Base-by-base conservation (phyloP, 2,329 filamentous ascomycete species). In the Scedosporium dehoogii region DNA sequence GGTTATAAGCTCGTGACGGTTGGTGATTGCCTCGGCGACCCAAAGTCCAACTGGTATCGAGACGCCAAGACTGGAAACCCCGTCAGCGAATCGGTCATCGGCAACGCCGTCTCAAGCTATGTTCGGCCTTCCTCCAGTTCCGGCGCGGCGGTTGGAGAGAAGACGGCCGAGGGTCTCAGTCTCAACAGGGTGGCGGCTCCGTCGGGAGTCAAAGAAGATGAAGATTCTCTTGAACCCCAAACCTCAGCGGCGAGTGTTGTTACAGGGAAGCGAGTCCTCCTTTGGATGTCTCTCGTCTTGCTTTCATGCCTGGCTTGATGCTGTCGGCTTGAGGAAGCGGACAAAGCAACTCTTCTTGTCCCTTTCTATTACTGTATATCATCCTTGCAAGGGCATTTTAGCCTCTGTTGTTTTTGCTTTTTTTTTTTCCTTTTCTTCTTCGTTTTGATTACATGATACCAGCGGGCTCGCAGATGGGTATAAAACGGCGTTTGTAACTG, bases 11-110 rank as follows among this genome's bases (percentile, higher is more conserved):
- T 61, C 12, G 69, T 71, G 27, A 70, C 69, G 16, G 69, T 70
- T 38, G 69, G 69, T n/a, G 76, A 85, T 63, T 86, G 83, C 67
- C 74, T 86, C 18, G 75, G 76, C 10, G 82, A 86, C 67, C 72
- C 80, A 6, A 66, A 70, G 7, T 76, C 73, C 57, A 76, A 79
- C 67, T 86, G 83, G 84, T 86, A 86, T 69, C 51, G 60, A 27
- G 41, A 58, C 6, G 53, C 60, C 14, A 53, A 16, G 16, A 58
- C 53, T 3, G 60, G 60, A 21, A 27, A 42, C 18, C 16, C 60
- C 16, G 42, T 62, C 41, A 55, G 18, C 38, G 41, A 58, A 18
- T 53, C 53, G 14, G 18, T 23, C 53, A 48, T 57, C 33, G 14
- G 14, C 3, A 41, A 21, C 23, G 41, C 48, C n/a, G 16, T 33